A percentile compares a stretch with the other conserved stretches of the same genome.
Conservation (phyloP, 495 filamentous ascomycete species). For the Filosporella fistucella region DNA sequence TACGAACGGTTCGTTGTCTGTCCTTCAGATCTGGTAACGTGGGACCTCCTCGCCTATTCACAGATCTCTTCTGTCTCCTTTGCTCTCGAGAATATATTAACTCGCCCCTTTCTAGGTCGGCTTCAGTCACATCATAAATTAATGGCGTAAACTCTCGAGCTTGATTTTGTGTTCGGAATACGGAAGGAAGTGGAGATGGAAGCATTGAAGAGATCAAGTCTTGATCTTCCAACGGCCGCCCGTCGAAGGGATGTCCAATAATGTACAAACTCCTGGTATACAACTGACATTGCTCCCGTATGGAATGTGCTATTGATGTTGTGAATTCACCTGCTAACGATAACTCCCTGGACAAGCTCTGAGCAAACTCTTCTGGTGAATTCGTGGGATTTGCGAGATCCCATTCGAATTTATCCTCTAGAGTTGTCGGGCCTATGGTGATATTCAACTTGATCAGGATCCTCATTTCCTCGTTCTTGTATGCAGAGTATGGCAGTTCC, state of each 20-base stretch:
- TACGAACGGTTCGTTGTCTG: conserved; percentile 84
- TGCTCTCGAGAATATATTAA: conserved; percentile 90
- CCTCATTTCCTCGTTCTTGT: conserved; percentile 98
- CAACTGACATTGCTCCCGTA: conserved; percentile 89
- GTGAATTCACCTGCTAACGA: conserved; percentile 93
- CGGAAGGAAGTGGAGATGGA: conserved; percentile 72
- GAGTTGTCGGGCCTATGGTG: conserved; percentile 90
- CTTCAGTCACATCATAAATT: conserved; percentile 88
- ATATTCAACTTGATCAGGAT: conserved; percentile 94
- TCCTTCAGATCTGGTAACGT: conserved; percentile 94
- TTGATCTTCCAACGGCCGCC: conserved; percentile 84
- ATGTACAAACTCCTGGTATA: conserved; percentile 93
- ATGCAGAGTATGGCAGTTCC: conserved; percentile 83
- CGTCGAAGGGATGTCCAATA: conserved; percentile 90
- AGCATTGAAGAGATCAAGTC: conserved; percentile 84
- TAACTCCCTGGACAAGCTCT: conserved; percentile 83
- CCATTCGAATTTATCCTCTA: conserved; percentile 98
- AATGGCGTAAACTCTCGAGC: conserved; percentile 91
- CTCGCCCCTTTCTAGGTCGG: conserved; percentile 85
- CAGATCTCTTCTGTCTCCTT: conserved; percentile 87
- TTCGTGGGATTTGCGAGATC: conserved; percentile 94
- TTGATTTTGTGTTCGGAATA: conserved; percentile 84
- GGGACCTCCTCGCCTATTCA: conserved; percentile 92
- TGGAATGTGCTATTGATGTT: conserved; percentile 94
- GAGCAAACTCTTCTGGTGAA: conserved; percentile 89